phyloP scores from a whole-genome alignment of 495 filamentous ascomycete genomes.

The Xylaria curta region DNA sequence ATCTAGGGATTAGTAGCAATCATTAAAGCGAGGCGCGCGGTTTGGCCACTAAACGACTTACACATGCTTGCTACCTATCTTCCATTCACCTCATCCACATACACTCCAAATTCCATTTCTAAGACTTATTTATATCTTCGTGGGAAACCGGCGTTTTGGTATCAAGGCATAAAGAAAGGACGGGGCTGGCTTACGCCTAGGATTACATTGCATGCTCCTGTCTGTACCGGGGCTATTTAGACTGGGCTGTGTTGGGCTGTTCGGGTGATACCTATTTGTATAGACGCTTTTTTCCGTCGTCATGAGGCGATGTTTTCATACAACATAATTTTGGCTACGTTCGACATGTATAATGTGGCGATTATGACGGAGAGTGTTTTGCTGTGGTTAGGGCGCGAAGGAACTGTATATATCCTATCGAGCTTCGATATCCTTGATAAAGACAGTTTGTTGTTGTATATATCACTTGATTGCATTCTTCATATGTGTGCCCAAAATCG shows the following conservation, averaged over 20 bases:
- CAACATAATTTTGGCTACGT: background rate
- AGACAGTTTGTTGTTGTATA: background rate
- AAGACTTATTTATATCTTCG: background rate
- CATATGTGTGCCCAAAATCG: background rate
- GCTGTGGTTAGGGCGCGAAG: background rate
- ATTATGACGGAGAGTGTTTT: background rate
- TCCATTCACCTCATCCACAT: no score
- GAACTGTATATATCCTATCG: background rate
- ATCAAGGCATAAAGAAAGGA: conserved; percentile 11
- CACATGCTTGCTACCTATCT: no score
- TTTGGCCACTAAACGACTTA: background rate
- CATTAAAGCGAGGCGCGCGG: background rate
- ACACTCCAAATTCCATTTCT: no score
- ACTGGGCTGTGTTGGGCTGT: background rate
- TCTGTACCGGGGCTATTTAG: background rate
- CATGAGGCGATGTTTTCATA: background rate
- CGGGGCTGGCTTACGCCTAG: conserved; percentile 20
- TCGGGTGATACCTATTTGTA: conserved; percentile 11
- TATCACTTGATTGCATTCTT: background rate
- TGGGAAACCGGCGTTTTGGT: conserved; percentile 6
- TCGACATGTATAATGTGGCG: background rate
- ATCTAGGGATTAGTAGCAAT: background rate
- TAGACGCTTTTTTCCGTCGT: background rate
- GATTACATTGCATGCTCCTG: background rate
- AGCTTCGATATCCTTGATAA: background rate